Evolutionary conservation across 352 stramenopile species (phyloP).

Genomic region (Phytophthora tentaculata): DNA sequence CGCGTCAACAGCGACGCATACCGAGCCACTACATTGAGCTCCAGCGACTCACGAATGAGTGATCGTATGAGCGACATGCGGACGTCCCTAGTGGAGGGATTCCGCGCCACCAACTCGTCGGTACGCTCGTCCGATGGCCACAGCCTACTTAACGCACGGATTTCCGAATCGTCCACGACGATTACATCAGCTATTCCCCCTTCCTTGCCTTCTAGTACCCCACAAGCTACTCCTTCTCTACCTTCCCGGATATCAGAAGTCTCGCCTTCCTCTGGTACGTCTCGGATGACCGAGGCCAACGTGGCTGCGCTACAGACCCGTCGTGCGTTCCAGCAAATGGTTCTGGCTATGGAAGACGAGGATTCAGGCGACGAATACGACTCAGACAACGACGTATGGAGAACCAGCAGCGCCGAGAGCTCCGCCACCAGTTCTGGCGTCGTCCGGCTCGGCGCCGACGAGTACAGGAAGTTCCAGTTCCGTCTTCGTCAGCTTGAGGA

Average conservation of each 20-base stretch:
- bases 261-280: conserved; percentile 6
- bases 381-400: conserved; percentile 49
- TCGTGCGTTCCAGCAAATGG: conserved; percentile 85
- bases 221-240: conserved; percentile 1
- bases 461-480: conserved; percentile 88
- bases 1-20: conserved; percentile 48
- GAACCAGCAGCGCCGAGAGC: conserved; percentile 27
- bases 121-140: conserved; percentile 29
- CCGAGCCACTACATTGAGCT: conserved; percentile 30
- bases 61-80: conserved; percentile 43
- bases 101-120: conserved; percentile 35
- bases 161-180: conserved; percentile 36
- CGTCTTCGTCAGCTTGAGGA: conserved; percentile 82
- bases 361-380: conserved; percentile 70
- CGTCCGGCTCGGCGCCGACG: conserved; percentile 65
- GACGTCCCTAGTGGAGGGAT: conserved; percentile 35
- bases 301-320: conserved; percentile 79
- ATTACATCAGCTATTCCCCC: conserved; percentile 21
- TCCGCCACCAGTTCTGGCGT: conserved; percentile 40
- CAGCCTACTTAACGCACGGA: conserved; percentile 36
- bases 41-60: conserved; percentile 31
- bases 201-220: too few species aligned
- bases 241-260: conserved; percentile 16
- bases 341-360: conserved; percentile 81
- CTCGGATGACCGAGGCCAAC: conserved; percentile 65